Evolutionary conservation across 208 protist genomes (phyloP).

Genomic region (Acanthamoeba castellanii): DNA sequence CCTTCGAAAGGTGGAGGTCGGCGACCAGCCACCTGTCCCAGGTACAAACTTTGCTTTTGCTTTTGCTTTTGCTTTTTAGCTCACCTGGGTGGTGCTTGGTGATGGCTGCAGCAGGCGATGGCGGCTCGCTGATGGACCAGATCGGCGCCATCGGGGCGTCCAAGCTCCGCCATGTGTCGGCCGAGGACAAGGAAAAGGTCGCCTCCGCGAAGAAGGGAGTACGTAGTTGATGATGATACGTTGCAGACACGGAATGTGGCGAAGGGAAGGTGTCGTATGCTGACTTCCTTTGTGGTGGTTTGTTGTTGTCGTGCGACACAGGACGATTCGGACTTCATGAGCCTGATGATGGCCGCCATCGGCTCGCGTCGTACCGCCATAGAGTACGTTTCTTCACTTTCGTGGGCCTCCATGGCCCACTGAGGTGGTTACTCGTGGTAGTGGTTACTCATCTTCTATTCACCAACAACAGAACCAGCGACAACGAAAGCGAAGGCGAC

Average conservation of each 20-base stretch:
- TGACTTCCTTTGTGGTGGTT: background rate
- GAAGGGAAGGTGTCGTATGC: background rate
- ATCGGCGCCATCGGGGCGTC: background rate
- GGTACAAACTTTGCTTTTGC: background rate
- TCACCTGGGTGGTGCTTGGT: background rate
- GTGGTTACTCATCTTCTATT: too few relatives aligned
- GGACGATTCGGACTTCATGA: slow-evolving; percentile 38
- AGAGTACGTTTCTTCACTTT: background rate
- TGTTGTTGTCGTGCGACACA: background rate
- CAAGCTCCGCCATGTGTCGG: background rate
- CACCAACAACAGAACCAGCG: background rate
- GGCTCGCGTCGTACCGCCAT: slow-evolving; percentile 20
- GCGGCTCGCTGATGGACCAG: slow-evolving; percentile 14
- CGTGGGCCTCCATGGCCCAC: background rate
- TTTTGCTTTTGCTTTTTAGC: background rate
- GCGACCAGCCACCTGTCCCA: background rate
- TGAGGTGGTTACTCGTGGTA: background rate
- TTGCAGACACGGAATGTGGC: too few relatives aligned
- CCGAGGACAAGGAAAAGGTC: slow-evolving; percentile 4
- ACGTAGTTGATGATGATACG: background rate
- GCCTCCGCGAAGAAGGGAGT: background rate
- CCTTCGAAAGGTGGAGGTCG: background rate
- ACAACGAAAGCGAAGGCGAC: background rate
- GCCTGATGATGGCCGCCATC: slow-evolving; percentile 19
- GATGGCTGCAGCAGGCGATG: background rate